These are phyloP conservation scores for Hippophae gyantsensis DNA, from an alignment of 306 rosid species.

Conservation along the genomic window DNA sequence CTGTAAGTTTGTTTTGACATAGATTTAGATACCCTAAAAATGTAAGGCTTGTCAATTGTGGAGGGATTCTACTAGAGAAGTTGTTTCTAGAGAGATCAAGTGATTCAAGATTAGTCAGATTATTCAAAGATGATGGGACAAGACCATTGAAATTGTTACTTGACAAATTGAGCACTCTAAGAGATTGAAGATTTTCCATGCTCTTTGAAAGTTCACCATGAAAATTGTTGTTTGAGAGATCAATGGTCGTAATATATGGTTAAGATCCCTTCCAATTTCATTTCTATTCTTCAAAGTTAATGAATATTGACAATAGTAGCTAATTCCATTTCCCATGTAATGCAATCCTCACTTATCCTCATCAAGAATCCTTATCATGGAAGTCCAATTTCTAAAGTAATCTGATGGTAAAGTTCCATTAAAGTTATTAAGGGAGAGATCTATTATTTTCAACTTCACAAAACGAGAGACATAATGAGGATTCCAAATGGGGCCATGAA, in stretches of 20 bases:
- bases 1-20: neutral
- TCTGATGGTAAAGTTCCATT: neutral
- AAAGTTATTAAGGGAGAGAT: slow-evolving; percentile 1
- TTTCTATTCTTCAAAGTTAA: neutral
- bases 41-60: neutral
- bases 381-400: neutral
- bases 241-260: neutral
- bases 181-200: neutral
- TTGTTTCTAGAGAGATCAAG: slow-evolving; percentile 5
- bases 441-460: neutral
- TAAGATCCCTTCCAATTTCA: neutral
- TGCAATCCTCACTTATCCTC: neutral
- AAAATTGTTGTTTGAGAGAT: slow-evolving; percentile 1
- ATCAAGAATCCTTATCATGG: neutral
- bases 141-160: neutral
- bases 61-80: neutral
- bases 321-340: neutral
- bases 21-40: neutral
- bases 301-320: neutral
- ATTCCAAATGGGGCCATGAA: slow-evolving; percentile 6
- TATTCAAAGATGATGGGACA: neutral
- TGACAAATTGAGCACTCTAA: neutral
- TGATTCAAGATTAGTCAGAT: slow-evolving; percentile 1
- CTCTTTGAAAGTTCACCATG: neutral
- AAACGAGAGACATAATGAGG: neutral